Evolutionary conservation across 2,329 filamentous ascomycete genomes (phyloP).

Genomic region (Xylariaceae sp.): DNA sequence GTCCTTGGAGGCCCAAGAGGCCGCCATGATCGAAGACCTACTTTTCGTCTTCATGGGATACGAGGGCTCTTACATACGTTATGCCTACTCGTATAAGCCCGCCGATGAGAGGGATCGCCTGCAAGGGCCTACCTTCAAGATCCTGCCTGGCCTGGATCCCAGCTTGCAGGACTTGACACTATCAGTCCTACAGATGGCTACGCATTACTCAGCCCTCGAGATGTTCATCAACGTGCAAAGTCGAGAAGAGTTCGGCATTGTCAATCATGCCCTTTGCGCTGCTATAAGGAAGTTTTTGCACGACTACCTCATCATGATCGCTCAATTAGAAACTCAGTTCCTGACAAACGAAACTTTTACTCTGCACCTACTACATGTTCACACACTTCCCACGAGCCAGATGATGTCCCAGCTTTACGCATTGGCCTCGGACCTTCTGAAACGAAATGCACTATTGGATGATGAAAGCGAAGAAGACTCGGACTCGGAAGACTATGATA

Average conservation of each 20-base stretch:
- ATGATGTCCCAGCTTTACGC: slow-evolving; percentile 89
- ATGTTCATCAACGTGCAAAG: slow-evolving; percentile 94
- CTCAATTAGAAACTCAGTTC: slow-evolving; percentile 89
- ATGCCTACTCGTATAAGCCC: slow-evolving; percentile 76
- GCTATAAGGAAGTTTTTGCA: slow-evolving; percentile 86
- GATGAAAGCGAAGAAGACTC: slow-evolving; percentile 70
- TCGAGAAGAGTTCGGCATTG: slow-evolving; percentile 84
- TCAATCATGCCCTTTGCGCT: slow-evolving; percentile 95
- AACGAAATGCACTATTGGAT: slow-evolving; percentile 81
- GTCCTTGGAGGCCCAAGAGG: slow-evolving; percentile 77
- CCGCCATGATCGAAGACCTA: slow-evolving; percentile 81
- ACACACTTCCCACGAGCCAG: slow-evolving; percentile 84
- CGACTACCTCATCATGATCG: slow-evolving; percentile 88
- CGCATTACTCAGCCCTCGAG: slow-evolving; percentile 86
- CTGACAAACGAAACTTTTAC: slow-evolving; percentile 87
- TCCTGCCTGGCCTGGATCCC: slow-evolving; percentile 80
- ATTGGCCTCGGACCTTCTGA: slow-evolving; percentile 80
- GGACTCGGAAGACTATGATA: slow-evolving; percentile 81
- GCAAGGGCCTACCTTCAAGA: slow-evolving; percentile 74
- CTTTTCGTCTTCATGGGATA: slow-evolving; percentile 97
- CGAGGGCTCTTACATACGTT: slow-evolving; percentile 96
- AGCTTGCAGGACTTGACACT: slow-evolving; percentile 82
- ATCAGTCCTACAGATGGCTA: slow-evolving; percentile 91
- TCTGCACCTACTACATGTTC: slow-evolving; percentile 86
- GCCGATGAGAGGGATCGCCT: slow-evolving; percentile 81